Base-by-base conservation (phyloP, 2,329 filamentous ascomycete genomes). In the Trichophyton mentagrophytes region DNA sequence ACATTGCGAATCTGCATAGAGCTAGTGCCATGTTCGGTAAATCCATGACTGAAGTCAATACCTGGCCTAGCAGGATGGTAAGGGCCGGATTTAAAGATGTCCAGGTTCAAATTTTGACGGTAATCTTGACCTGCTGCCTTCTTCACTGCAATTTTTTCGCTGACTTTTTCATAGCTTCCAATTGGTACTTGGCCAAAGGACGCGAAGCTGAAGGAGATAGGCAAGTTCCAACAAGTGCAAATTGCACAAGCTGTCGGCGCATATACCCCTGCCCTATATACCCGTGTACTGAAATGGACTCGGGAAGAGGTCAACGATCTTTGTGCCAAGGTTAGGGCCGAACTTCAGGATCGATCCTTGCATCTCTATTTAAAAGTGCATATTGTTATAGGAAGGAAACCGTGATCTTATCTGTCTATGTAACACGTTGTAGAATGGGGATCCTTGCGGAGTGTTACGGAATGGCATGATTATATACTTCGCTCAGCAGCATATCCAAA, bases 11-110 rank as follows among this genome's bases (percentile, higher is more conserved):
- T 8, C 36, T 56, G 15, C 57, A 62, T 36, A 42, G 56, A 49
- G 60, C 62, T 9, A 61, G 60, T 36, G 49, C 42, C n/a, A 67
- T 66, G 59, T 72, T 72, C 38, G 70, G 73, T 17, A 71, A 73
- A 42, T 64, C 63, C 4, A 67, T 73, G 66, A 67, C 69, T 47
- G 69, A 73, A 22, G 72, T 71, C 63, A 71, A 27, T 65, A 72
- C 11, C 71, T 76, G 42, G 72, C 57, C 74, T 62, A 68, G 72
- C 47, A 74, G 76, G 60, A 73, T 84, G 65, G 69, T 71, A 2
- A 77, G 79, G 11, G 80, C 77, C 0, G 82, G 82, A 0, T 84
- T 84, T 63, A 70, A 74, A 51, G 76, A 82, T 60, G 76, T 85
- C 0, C 61, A 30, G 38, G 59, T 69, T 70, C 0, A 57, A 11